Percentiles rank a stretch among this genome's conserved stretches.
Conservation (phyloP, 2,329 filamentous ascomycete species). For the Coniella vitis region DNA sequence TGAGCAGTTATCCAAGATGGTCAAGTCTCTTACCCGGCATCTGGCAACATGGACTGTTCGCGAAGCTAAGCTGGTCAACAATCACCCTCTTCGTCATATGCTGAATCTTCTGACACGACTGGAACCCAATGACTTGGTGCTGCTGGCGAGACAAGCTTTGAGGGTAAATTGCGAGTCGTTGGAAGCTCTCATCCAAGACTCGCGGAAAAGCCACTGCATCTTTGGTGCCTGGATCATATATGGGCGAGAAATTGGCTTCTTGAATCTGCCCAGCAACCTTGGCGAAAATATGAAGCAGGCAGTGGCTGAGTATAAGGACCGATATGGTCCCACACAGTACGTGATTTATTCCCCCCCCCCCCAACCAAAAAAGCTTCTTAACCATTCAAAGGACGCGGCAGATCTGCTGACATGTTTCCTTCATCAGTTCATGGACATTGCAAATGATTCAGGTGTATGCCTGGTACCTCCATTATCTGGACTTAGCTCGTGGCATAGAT, state of each 20-base stretch:
- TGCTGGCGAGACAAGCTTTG: background rate
- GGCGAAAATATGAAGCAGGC: background rate
- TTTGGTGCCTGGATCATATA: conserved; percentile 5
- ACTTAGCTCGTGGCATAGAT: background rate
- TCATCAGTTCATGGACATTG: conserved; percentile 2
- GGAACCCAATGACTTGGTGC: background rate
- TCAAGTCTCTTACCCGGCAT: background rate
- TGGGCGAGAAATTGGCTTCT: conserved; percentile 1
- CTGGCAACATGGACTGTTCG: background rate
- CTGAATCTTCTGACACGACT: background rate
- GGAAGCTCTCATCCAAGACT: background rate
- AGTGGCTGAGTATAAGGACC: background rate
- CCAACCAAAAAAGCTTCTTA: too few species aligned
- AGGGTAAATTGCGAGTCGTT: background rate
- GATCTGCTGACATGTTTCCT: background rate
- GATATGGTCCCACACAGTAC: conserved; percentile 6
- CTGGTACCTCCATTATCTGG: conserved; percentile 4
- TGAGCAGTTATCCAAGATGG: background rate
- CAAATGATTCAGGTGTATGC: conserved; percentile 3
- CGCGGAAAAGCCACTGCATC: conserved; percentile 2
- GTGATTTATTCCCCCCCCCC: too few species aligned
- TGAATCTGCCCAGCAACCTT: background rate
- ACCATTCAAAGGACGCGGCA: background rate
- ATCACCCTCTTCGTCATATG: background rate
- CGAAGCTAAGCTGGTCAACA: background rate